Evolutionary conservation across 1,284 basidiomycete species (phyloP).

Genomic region (Ceratobasidium sp.): DNA sequence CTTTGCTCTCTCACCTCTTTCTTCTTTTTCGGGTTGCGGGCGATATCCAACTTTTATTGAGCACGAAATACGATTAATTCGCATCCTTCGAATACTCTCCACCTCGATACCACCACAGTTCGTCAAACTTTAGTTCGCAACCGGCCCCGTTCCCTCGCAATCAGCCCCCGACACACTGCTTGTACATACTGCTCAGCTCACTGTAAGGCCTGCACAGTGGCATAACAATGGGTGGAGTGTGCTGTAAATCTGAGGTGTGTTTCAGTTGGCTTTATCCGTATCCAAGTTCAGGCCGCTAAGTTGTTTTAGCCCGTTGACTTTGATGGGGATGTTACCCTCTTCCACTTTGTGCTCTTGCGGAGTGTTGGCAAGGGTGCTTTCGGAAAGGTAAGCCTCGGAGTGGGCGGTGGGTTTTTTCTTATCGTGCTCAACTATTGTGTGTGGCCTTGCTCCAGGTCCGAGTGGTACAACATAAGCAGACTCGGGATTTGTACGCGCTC

Average conservation of each 20-base stretch:
- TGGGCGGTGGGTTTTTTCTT: constrained; percentile 30
- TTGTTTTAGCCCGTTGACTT: constrained; percentile 91
- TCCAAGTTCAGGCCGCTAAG: constrained; percentile 34
- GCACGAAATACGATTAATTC: constrained; percentile 38
- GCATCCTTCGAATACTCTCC: constrained; percentile 18
- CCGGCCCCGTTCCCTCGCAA: constrained; percentile 25
- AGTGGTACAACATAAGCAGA: constrained; percentile 98
- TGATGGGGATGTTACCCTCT: constrained; percentile 96
- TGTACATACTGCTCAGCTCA: background rate
- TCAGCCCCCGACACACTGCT: background rate
- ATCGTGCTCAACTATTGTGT: constrained; percentile 21
- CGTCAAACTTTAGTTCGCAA: constrained; percentile 19
- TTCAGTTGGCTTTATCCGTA: background rate
- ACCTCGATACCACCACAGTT: constrained; percentile 10
- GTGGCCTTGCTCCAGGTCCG: constrained; percentile 84
- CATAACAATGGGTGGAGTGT: constrained; percentile 79
- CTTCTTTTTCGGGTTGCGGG: constrained; percentile 45
- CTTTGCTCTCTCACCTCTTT: constrained; percentile 40
- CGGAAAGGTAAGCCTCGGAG: constrained; percentile 79
- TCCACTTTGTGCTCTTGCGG: constrained; percentile 94
- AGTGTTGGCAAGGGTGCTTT: constrained; percentile 99
- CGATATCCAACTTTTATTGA: constrained; percentile 43
- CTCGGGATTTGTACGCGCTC: constrained; percentile 93
- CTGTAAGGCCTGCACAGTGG: constrained; percentile 15
- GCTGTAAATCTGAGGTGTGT: constrained; percentile 82